A percentile compares a stretch with the other conserved stretches of the same genome.
Conservation (phyloP, 1,284 basidiomycete genomes). For the Xerocomus minutiporus region DNA sequence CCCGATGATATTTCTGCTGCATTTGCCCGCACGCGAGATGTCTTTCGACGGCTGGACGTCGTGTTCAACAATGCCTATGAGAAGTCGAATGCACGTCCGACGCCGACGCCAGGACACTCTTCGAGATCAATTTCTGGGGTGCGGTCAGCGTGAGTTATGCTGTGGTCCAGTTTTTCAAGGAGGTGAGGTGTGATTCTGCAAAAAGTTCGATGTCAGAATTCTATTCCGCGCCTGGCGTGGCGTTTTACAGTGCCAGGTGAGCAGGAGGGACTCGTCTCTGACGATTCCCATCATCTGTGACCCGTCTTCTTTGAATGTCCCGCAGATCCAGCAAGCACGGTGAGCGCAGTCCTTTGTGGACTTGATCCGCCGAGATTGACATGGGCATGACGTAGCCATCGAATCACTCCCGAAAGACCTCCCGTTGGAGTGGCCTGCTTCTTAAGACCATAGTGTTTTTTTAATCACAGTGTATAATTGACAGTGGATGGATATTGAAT, state of each 20-base stretch:
- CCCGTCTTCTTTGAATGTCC: too few species aligned
- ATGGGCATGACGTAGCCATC: conserved; percentile 3
- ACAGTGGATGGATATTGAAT: too few species aligned
- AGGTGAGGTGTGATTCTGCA: conserved; percentile 16
- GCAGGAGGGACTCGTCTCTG: not conserved
- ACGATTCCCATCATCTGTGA: not conserved
- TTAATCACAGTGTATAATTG: too few species aligned
- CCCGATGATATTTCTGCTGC: conserved; percentile 2
- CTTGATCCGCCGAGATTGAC: not conserved
- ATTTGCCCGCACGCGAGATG: not conserved
- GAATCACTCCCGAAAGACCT: too few species aligned
- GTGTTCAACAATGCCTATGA: too few species aligned
- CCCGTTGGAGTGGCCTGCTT: too few species aligned
- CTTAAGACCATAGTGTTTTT: too few species aligned
- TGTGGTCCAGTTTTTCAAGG: conserved; percentile 15
- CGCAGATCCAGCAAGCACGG: conserved; percentile 13
- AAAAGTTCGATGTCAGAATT: conserved; percentile 17
- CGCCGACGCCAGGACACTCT: not conserved
- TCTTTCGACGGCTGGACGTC: too few species aligned
- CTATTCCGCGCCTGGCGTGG: conserved; percentile 1
- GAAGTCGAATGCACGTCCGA: too few species aligned
- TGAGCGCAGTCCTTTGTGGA: conserved; percentile 1
- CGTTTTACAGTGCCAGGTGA: conserved; percentile 13
- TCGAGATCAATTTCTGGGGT: conserved; percentile 13
- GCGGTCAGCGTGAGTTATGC: conserved; percentile 7